Conservation (phyloP, 129 eudicot species). For the Dittrichia graveolens region DNA sequence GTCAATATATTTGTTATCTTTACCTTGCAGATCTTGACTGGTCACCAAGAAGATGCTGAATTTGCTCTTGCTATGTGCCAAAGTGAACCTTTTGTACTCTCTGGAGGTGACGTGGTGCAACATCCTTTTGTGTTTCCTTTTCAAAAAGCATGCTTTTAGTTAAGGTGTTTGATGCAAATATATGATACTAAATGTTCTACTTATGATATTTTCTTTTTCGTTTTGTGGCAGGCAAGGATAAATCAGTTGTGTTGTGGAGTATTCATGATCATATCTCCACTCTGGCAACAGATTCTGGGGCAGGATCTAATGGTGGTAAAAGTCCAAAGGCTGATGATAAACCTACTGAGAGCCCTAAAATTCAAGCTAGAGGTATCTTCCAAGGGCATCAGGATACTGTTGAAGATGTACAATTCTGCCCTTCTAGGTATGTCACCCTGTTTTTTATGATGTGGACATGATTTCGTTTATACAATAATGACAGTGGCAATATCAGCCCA, state of each 20-base stretch:
- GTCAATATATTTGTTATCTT: conserved; percentile 22
- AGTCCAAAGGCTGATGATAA: conserved; percentile 54
- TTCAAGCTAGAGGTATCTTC: conserved; percentile 80
- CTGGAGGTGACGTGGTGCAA: conserved; percentile 63
- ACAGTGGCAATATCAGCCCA: background rate
- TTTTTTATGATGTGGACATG: conserved; percentile 9
- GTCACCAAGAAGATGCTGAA: conserved; percentile 90
- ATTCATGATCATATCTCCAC: conserved; percentile 89
- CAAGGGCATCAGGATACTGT: conserved; percentile 89
- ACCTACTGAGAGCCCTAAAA: conserved; percentile 52
- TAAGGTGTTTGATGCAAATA: background rate
- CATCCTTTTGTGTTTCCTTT: background rate
- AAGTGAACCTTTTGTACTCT: conserved; percentile 89
- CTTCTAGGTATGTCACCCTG: conserved; percentile 63
- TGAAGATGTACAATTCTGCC: conserved; percentile 95
- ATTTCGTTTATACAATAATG: background rate
- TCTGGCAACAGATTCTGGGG: conserved; percentile 65
- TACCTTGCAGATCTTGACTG: conserved; percentile 70
- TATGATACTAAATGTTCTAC: background rate
- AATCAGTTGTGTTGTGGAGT: conserved; percentile 87
- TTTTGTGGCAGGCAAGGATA: conserved; percentile 75
- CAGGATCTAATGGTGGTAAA: conserved; percentile 55
- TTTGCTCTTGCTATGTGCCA: conserved; percentile 95
- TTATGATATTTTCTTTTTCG: background rate
- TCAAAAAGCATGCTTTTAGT: background rate